Base-by-base conservation (phyloP, 177 flowering plant species). In the Telopea speciosissima region DNA sequence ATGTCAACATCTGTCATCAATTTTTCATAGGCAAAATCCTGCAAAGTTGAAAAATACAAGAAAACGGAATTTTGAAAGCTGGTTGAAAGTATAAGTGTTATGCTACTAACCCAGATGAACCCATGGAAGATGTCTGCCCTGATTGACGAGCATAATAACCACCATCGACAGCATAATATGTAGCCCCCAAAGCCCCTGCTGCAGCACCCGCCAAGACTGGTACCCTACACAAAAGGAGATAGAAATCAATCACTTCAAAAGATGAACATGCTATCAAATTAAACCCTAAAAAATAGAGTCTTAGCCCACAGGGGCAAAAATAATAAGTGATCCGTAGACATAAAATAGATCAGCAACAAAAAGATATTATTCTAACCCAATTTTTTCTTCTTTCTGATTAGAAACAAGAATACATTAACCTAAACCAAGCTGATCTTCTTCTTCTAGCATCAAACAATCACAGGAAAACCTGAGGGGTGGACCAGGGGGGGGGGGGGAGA, bases 201-300 rank as follows among this genome's bases (percentile, higher is more conserved):
- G 92, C 91, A 78, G 97, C 91, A 72, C 97, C 92, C 19, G 99
- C 86, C 79, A 94, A 75, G 62, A 94, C 89, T 44, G 97, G 97
- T 61, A 94, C 70, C 99, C 99, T 94, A 79, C 24, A 79, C 24
- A 8, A 49, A 58, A n/a, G 9, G 8, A 58, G n/a, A n/a, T 58
- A 17, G 61, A n/a, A 58, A 58, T n/a, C 22, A 21, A 16, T 49
- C 54, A 49, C 54, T 49, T 49, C 13, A 12, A 0, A 12, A 12
- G 54, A 16, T 49, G 14, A 49, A 8, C 9, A 8, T 67, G 4
- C 22, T 36, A 24, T 28, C 28, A 9, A 19, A 58, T 23, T 14
- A 40, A n/a, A 33, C 24, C 22, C 14, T 28, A 10, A 8, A 8
- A 13, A 19, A 60, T 7, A 36, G 5, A 2, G 40, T 28, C 10